Percentiles rank a stretch among this genome's conserved stretches.
phyloP scores from a whole-genome alignment of 1,284 basidiomycete species.

The Melanopsichium pennsylvanicum region DNA sequence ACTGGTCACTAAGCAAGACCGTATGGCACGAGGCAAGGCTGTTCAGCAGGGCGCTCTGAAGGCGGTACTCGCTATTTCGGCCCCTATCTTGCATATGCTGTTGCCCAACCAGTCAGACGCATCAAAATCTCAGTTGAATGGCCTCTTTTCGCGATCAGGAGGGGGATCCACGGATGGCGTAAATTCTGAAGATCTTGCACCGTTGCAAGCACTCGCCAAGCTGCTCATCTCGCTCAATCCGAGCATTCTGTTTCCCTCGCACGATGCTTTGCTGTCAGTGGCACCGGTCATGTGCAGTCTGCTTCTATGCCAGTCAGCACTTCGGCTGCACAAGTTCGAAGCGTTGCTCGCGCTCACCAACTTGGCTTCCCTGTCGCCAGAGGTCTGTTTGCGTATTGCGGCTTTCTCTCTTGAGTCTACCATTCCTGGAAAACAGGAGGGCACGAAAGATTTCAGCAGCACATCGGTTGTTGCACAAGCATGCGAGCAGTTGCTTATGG shows the following conservation, averaged over 20 bases:
- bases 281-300: conserved; percentile 38
- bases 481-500: conserved; percentile 73
- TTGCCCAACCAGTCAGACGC: background rate
- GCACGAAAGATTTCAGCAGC: conserved; percentile 1
- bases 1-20: conserved; percentile 70
- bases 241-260: conserved; percentile 79
- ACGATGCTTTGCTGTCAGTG: conserved; percentile 18
- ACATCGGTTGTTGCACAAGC: conserved; percentile 18
- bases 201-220: conserved; percentile 89
- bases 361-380: conserved; percentile 73
- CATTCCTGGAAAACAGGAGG: background rate
- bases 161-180: background rate
- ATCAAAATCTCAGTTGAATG: background rate
- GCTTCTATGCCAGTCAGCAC: conserved; percentile 67
- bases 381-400: conserved; percentile 66
- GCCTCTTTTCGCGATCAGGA: conserved; percentile 9
- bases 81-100: conserved; percentile 19
- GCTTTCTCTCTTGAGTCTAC: conserved; percentile 8
- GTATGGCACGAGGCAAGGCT: conserved; percentile 78
- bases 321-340: conserved; percentile 86
- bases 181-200: conserved; percentile 70
- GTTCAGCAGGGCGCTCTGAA: conserved; percentile 84
- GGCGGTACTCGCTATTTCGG: conserved; percentile 72
- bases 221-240: conserved; percentile 90
- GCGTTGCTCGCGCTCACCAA: conserved; percentile 95